These are phyloP conservation scores for Boletus patriciae DNA, from an alignment of 768 basidiomycete genomes.

Conservation along the genomic window DNA sequence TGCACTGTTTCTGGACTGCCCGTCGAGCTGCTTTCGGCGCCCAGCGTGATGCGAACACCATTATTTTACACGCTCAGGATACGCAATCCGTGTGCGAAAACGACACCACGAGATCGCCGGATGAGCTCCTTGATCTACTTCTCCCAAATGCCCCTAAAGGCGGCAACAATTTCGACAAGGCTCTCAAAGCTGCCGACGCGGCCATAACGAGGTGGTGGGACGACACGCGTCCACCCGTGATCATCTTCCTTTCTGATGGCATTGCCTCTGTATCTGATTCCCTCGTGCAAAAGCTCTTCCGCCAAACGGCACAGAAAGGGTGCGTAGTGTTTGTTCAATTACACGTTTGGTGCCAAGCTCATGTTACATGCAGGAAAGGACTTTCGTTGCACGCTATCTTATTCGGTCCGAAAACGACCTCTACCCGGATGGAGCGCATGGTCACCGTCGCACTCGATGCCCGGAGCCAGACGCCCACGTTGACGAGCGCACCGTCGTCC, in stretches of 20 bases:
- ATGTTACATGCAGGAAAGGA: conserved; percentile 40
- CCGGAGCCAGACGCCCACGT: conserved; percentile 35
- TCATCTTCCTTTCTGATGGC: conserved; percentile 61
- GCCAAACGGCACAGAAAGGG: conserved; percentile 41
- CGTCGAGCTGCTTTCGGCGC: conserved; percentile 38
- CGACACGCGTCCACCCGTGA: conserved; percentile 45
- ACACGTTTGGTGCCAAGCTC: neutral
- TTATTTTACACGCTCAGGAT: conserved; percentile 45
- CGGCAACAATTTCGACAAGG: conserved; percentile 45
- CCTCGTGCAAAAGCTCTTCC: conserved; percentile 39
- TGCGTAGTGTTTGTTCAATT: conserved; percentile 15
- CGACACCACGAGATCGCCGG: conserved; percentile 44
- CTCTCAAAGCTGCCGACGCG: conserved; percentile 38
- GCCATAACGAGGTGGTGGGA: conserved; percentile 47
- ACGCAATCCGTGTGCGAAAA: conserved; percentile 36
- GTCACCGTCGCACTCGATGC: conserved; percentile 46
- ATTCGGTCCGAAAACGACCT: conserved; percentile 42
- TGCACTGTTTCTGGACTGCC: conserved; percentile 55
- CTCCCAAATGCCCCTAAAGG: conserved; percentile 36
- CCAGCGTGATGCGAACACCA: conserved; percentile 53
- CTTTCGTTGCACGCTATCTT: conserved; percentile 60
- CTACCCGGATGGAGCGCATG: conserved; percentile 43
- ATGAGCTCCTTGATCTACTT: conserved; percentile 42
- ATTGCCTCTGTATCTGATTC: conserved; percentile 39
- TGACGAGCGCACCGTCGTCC: conserved; percentile 39